These are phyloP conservation scores for Xylaria bambusicola DNA, from an alignment of 495 filamentous ascomycete species.

Conservation along the genomic window DNA sequence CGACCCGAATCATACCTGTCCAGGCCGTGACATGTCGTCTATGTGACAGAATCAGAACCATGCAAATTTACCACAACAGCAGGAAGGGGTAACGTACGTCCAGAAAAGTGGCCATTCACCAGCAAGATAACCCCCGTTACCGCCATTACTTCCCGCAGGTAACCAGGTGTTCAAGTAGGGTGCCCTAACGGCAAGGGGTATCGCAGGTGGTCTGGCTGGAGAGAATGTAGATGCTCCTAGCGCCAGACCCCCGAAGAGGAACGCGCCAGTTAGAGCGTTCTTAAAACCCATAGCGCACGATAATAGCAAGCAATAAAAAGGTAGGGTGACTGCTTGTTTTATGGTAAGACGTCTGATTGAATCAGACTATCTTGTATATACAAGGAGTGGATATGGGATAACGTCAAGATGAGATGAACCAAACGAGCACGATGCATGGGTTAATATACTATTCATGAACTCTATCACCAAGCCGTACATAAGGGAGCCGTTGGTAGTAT, in stretches of 20 bases:
- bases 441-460: constrained; percentile 16
- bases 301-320: not conserved
- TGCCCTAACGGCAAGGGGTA: constrained; percentile 78
- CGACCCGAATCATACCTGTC: constrained; percentile 64
- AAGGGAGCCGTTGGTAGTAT: not conserved
- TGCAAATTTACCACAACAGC: constrained; percentile 46
- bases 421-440: constrained; percentile 4
- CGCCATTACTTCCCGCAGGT: constrained; percentile 67
- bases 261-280: constrained; percentile 28
- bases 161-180: constrained; percentile 82
- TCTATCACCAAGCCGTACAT: not conserved
- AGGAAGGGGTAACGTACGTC: constrained; percentile 24
- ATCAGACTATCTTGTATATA: constrained; percentile 10
- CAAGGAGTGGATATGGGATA: not conserved
- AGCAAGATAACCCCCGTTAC: constrained; percentile 71
- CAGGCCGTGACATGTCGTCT: constrained; percentile 77
- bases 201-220: constrained; percentile 66
- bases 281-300: constrained; percentile 30
- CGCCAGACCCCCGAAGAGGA: constrained; percentile 27
- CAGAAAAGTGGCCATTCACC: constrained; percentile 64
- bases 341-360: not conserved
- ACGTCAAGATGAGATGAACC: constrained; percentile 8
- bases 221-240: constrained; percentile 43
- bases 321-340: not conserved
- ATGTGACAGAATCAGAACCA: constrained; percentile 57